A percentile compares a stretch with the other conserved stretches of the same genome.
Conservation (phyloP, 2,329 filamentous ascomycete species). For the Ceratocystis cubensis region DNA sequence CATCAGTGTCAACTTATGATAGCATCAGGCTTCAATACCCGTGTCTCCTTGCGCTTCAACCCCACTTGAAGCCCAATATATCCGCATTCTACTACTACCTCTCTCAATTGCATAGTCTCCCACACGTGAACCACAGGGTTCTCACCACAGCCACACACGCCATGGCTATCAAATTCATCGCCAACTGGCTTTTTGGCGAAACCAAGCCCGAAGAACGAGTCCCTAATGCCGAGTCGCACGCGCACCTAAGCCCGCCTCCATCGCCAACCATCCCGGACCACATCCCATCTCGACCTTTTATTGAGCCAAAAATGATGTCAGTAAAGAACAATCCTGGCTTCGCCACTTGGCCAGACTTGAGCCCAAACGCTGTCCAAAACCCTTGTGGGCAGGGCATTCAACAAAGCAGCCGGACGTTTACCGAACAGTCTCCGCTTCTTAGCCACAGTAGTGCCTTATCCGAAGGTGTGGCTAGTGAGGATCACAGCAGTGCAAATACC, state of each 20-base stretch:
- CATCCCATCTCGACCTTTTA: background rate
- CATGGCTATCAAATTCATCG: background rate
- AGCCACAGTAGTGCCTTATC: background rate
- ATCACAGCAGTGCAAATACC: background rate
- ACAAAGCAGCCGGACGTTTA: constrained; percentile 9
- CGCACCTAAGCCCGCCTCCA: background rate
- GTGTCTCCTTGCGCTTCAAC: no score
- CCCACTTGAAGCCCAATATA: no score
- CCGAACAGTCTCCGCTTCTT: constrained; percentile 20
- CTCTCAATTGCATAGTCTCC: no score
- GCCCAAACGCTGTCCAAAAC: background rate
- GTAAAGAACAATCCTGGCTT: background rate
- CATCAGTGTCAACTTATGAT: no score
- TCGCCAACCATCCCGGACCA: background rate
- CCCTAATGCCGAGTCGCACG: constrained; percentile 10
- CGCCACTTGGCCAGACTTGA: background rate
- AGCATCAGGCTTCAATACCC: no score
- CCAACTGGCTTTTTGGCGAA: constrained; percentile 8
- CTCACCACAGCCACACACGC: background rate
- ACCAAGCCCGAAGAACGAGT: background rate
- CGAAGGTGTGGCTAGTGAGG: background rate
- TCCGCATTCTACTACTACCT: no score
- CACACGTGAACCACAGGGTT: background rate
- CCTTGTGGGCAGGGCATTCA: background rate
- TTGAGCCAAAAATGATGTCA: background rate